phyloP scores from a whole-genome alignment of 169 alveolate genomes.

The Ichthyophthirius multifiliis region DNA sequence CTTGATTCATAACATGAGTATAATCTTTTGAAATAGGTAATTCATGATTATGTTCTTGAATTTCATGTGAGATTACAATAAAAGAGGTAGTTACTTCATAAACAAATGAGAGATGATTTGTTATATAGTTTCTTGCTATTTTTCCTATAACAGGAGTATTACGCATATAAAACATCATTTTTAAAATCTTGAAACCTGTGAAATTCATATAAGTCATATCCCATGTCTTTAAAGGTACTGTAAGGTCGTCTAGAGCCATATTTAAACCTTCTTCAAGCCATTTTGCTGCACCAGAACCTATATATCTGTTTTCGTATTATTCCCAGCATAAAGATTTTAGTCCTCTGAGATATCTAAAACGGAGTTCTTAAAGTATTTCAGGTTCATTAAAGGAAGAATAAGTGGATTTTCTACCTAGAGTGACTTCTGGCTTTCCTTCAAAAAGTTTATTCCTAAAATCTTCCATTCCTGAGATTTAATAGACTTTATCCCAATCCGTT shows the following conservation, averaged over 20 bases:
- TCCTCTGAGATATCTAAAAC: slow-evolving; percentile 28
- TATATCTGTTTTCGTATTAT: slow-evolving; percentile 31
- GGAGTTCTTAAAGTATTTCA: slow-evolving; percentile 11
- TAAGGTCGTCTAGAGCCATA: slow-evolving; percentile 39
- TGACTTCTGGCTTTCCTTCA: background rate
- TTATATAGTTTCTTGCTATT: slow-evolving; percentile 17
- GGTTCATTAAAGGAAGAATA: slow-evolving; percentile 24
- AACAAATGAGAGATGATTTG: slow-evolving; percentile 36
- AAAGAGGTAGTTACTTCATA: slow-evolving; percentile 43
- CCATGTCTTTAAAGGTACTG: slow-evolving; percentile 16
- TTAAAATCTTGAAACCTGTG: slow-evolving; percentile 12
- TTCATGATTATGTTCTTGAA: slow-evolving; percentile 17
- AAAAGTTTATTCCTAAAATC: slow-evolving; percentile 14
- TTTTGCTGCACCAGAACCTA: slow-evolving; percentile 39
- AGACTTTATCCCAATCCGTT: slow-evolving; percentile 48
- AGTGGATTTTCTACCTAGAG: slow-evolving; percentile 16
- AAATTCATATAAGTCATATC: slow-evolving; percentile 31
- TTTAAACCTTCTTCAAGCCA: slow-evolving; percentile 38
- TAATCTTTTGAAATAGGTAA: slow-evolving; percentile 22
- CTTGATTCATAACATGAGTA: slow-evolving; percentile 17
- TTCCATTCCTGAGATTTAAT: slow-evolving; percentile 24
- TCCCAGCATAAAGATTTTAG: slow-evolving; percentile 29
- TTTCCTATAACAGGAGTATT: too few species aligned
- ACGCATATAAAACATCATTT: slow-evolving; percentile 21
- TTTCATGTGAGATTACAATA: slow-evolving; percentile 36